phyloP scores from a whole-genome alignment of 257 asterid genomes.

The Avicennia marina region DNA sequence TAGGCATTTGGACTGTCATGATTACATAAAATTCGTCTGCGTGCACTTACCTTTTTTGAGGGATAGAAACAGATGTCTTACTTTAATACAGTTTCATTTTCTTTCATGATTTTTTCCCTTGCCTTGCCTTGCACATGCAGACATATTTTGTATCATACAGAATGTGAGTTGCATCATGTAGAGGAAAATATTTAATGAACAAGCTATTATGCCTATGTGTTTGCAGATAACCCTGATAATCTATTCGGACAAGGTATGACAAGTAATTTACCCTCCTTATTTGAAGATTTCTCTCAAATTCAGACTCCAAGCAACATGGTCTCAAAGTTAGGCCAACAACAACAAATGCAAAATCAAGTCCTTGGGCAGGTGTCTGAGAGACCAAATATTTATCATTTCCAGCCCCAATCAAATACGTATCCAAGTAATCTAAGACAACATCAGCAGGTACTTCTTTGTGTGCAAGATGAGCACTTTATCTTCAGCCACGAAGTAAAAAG shows the following conservation, averaged over 20 bases:
- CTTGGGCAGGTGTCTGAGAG: conserved; percentile 2
- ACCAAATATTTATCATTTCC: conserved; percentile 11
- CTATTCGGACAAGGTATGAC: neutral
- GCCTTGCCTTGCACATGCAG: neutral
- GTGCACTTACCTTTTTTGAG: neutral
- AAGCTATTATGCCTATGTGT: neutral
- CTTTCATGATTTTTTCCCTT: neutral
- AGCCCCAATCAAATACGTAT: conserved; percentile 16
- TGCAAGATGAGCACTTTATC: neutral
- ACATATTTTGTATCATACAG: neutral
- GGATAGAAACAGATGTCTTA: neutral
- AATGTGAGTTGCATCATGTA: neutral
- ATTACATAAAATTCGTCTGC: neutral
- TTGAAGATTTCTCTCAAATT: conserved; percentile 1
- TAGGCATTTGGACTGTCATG: neutral
- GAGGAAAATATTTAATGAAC: neutral
- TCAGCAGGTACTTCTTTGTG: conserved; percentile 22
- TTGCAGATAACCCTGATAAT: conserved; percentile 10
- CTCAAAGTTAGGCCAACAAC: conserved; percentile 13
- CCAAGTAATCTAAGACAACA: conserved; percentile 16
- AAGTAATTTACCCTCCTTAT: neutral
- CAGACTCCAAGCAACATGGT: conserved; percentile 7
- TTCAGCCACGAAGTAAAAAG: neutral
- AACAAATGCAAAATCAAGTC: conserved; percentile 8
- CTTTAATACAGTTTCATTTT: neutral